Percentiles rank a stretch among this genome's conserved stretches.
Evolutionary conservation across 2,329 filamentous ascomycete species (phyloP).

Genomic region (Zymoseptoria brevis): DNA sequence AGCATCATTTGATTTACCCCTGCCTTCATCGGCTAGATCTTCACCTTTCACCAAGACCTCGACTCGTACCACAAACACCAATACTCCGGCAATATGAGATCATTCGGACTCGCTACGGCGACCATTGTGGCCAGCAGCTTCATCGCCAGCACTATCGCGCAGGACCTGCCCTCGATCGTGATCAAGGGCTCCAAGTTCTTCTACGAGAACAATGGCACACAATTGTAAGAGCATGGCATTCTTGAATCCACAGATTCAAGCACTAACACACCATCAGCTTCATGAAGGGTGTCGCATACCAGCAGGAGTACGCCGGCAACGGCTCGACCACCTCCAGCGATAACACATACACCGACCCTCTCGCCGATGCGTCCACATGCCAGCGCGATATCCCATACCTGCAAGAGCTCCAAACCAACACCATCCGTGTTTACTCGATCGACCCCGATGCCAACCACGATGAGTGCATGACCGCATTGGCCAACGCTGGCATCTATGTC

Average conservation of each 20-base stretch:
- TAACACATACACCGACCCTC: conserved; percentile 67
- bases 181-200: conserved; percentile 86
- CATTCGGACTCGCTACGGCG: conserved; percentile 41
- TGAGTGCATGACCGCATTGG: conserved; percentile 74
- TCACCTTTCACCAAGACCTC: not conserved
- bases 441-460: conserved; percentile 71
- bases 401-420: conserved; percentile 73
- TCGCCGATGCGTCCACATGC: conserved; percentile 64
- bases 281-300: conserved; percentile 92
- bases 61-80: conserved; percentile 1
- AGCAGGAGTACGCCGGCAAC: conserved; percentile 56
- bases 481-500: conserved; percentile 86
- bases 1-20: not conserved
- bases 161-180: conserved; percentile 55
- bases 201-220: conserved; percentile 69
- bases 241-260: not conserved
- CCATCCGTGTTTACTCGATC: conserved; percentile 90
- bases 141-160: conserved; percentile 36
- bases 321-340: conserved; percentile 34
- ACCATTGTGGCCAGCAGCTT: conserved; percentile 40
- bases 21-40: conserved; percentile 1
- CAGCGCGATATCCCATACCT: conserved; percentile 80
- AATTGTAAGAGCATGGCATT: conserved; percentile 47
- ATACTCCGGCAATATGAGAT: conserved; percentile 41
- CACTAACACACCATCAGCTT: conserved; percentile 42